phyloP scores from a whole-genome alignment of 1,284 basidiomycete species.

The Ustilago nuda region DNA sequence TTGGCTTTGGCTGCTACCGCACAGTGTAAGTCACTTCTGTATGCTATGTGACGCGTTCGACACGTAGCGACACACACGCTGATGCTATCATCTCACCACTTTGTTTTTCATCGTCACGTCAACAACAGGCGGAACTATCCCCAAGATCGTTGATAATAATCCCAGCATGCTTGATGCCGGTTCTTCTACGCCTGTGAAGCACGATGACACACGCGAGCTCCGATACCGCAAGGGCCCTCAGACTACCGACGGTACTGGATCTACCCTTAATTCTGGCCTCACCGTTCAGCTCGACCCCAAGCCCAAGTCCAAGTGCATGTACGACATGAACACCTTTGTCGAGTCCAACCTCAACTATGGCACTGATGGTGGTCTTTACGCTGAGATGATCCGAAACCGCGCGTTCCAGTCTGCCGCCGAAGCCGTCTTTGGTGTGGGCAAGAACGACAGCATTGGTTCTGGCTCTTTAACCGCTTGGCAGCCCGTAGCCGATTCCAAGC shows the following conservation, averaged over 20 bases:
- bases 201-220: neutral
- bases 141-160: neutral
- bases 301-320: slow-evolving; percentile 44
- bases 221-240: slow-evolving; percentile 17
- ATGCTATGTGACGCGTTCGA: neutral
- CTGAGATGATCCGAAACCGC: slow-evolving; percentile 58
- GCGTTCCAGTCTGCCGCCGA: slow-evolving; percentile 50
- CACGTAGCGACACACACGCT: slow-evolving; percentile 16
- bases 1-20: slow-evolving; percentile 19
- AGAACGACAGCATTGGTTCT: slow-evolving; percentile 32
- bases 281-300: slow-evolving; percentile 21
- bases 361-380: slow-evolving; percentile 56
- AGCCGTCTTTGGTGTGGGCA: slow-evolving; percentile 23
- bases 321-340: slow-evolving; percentile 54
- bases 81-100: neutral
- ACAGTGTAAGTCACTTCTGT: slow-evolving; percentile 14
- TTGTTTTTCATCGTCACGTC: neutral
- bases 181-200: too few species aligned
- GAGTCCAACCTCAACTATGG: slow-evolving; percentile 58
- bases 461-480: slow-evolving; percentile 50
- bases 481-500: slow-evolving; percentile 27
- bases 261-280: slow-evolving; percentile 1
- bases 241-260: slow-evolving; percentile 18
- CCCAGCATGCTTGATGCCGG: neutral
- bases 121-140: slow-evolving; percentile 12